Base-by-base conservation (phyloP, 2,329 filamentous ascomycete species). In the Fonsecaea nubica region DNA sequence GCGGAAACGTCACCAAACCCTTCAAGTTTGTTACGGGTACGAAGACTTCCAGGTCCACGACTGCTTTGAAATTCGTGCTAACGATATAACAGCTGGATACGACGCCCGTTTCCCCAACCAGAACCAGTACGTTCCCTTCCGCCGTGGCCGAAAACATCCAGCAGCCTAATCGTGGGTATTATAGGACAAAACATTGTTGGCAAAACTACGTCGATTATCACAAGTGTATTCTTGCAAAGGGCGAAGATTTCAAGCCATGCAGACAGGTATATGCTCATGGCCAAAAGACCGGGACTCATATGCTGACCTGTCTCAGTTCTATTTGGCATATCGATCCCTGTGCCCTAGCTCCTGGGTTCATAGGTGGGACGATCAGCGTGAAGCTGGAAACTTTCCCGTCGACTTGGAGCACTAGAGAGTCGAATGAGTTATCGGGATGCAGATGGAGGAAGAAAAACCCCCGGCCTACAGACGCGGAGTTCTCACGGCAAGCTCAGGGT, bases 161-260 rank as follows among this genome's bases (percentile, higher is more conserved):
- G 60, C 72, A 66, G 68, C 57, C 55, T 61, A 54, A 61, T 25
- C 8, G n/a, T 50, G 48, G 25, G 13, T 36, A 63, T 32, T n/a
- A 55, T 61, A 85, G 82, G 82, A 89, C 93, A 84, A 97, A 97
- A 91, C 93, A 99, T 89, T 99, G 95, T 92, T 99, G 95, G 95
- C 96, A 99, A 83, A 99, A 99, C 89, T 99, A 99, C 85, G 95
- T 99, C 85, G 95, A 99, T 84, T 98, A 99, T 88, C 92, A 99
- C 90, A 99, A 99, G 89, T 99, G 95, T 87, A 93, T 97, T 83
- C 86, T 90, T 80, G 94, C 93, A 84, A 98, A 98, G 89, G 94
- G 94, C 83, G 94, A 98, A 86, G 93, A 97, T 80, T 98, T 98
- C 82, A 90, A 92, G 76, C 94, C 94, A 73, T 98, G 94, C 91